Base-by-base conservation (phyloP, 2,329 filamentous ascomycete species). In the Sporothrix pallida region DNA sequence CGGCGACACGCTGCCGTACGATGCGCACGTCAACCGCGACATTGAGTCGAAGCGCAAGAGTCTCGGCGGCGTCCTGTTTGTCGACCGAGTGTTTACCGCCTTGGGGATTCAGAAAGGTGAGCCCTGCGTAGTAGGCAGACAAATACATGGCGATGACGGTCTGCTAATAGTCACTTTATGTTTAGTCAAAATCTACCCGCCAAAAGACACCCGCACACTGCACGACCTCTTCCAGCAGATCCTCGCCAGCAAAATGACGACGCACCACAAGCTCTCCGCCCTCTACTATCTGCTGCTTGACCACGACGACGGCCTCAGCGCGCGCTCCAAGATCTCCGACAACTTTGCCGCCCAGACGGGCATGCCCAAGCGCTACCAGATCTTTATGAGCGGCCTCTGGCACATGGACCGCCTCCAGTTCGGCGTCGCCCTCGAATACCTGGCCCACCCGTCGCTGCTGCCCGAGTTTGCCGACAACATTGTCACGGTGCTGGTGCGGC, bases 381-480 rank as follows among this genome's bases (percentile, higher is more conserved):
- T 93, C 63, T 93, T 95, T 78, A 93, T 96, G 83, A 90, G 92
- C 77, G 94, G 94, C 0, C 83, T 97, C 10, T 97, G 93, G 93
- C 86, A 92, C 78, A 85, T 97, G 80, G 94, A 97, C 79, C 87
- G 88, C 60, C 84, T 90, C 62, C 86, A 93, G 73, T 94, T 93
- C 78, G 83, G 86, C 76, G 90, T 92, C 76, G 93, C 93, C 2
- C 85, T 97, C 42, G 90, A 93, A 77, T 90, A 91, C 79, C 87
- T 97, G 15, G 91, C 93, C 3, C 91, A 96, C 78, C 93, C 94
- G 0, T 93, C 92, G 1, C 86, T 97, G 4, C 90, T 91, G 23
- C 90, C 92, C 50, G 94, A 94, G 72, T 97, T 96, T 78, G 88
- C 92, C 73, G 93, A 96, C 82, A 92, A 97, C 75, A 95, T 97